Evolutionary conservation across 2,329 filamentous ascomycete species (phyloP), one percentile per base, ranked within the genome.

Genomic region (Colletotrichum incanum): DNA sequence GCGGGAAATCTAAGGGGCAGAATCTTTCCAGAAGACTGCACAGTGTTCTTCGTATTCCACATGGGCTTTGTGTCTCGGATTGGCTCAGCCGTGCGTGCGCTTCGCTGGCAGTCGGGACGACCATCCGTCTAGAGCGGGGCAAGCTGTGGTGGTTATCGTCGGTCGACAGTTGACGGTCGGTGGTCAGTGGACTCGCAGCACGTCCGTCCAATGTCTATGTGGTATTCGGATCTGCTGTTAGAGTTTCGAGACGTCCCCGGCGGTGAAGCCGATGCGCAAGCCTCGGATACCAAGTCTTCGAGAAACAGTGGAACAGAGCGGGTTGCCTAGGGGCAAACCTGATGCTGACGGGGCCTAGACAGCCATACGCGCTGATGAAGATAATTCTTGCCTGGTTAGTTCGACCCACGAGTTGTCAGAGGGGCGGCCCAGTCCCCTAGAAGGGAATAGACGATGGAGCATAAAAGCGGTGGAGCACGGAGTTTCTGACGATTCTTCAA

Each of bases 11-110:
- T 65, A 70, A 65, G 59, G 65, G 65, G 54, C 26, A 60, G 66
- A 65, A 72, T 72, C 60, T 60, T 70, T 72, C 70, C 60, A 72
- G 70, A 72, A 72, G 47, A 47, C 54, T 47, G 65, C 47, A 49
- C 60, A 54, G 45, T 64, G 49, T 55, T 54, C 47, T 20, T 69
- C 43, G 12, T 37, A 54, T 60, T 70, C 70, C 70, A 70, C 65
- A 64, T 60, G 37, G 59, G 54, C 59, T 70, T 55, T 23, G 60
- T 70, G 70, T 72, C 70, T 72, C 67, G 66, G 65, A 65, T 50
- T 65, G 59, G 60, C 9, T 58, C 65, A 72, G 58, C 45, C 69
- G 52, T 52, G 20, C 37, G 12, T 66, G 65, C 65, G 43, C 56
- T 67, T 50, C 47, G 56, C 26, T 67, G 55, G 18, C 34, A 59